Base-by-base conservation (phyloP, 768 basidiomycete species). In the Phallus indusiatus region DNA sequence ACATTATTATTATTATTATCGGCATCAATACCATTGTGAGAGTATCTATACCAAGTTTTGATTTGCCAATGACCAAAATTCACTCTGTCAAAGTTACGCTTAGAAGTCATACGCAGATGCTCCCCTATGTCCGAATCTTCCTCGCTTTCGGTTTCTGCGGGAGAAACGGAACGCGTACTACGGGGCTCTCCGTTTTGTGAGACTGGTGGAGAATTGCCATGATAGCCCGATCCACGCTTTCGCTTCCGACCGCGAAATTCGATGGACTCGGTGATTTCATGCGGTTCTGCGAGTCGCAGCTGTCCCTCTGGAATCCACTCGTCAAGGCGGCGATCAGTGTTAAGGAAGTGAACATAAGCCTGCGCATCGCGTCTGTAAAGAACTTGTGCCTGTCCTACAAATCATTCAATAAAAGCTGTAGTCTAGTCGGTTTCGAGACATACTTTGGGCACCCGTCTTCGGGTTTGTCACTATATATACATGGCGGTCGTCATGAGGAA, bases 51-150 rank as follows among this genome's bases (percentile, higher is more conserved):
- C 93, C 93, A 94, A 9, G 92, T 91, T 68, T 84, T 86, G 66
- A 96, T 89, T 68, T 87, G 79, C 82, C 87, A 94, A 24, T 83
- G 76, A 48, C 90, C 90, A 71, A 93, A 91, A 65, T 84, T 80
- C 62, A 94, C 90, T 66, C 81, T 83, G 61, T 93, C 90, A 67
- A 94, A 92, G 68, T 94, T 96, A 61, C 89, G 78, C 64, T 84
- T 81, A 5, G 82, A 78, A 21, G 80, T 81, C 62, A 83, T 78
- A 68, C 82, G 78, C 67, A 81, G 83, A 67, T 86, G 84, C 56
- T 82, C 82, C 60, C 82, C 75, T 24, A 86, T 72, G 64, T 88
- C 86, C 66, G 78, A 81, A 60, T 88, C 87, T 61, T 88, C 85
- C 67, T 86, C 85, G 60, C 56, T 66, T 64, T 60, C 67, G 52